Conservation (phyloP, 192 early-diverging fungal genomes). For the Anaeromyces robustus region DNA sequence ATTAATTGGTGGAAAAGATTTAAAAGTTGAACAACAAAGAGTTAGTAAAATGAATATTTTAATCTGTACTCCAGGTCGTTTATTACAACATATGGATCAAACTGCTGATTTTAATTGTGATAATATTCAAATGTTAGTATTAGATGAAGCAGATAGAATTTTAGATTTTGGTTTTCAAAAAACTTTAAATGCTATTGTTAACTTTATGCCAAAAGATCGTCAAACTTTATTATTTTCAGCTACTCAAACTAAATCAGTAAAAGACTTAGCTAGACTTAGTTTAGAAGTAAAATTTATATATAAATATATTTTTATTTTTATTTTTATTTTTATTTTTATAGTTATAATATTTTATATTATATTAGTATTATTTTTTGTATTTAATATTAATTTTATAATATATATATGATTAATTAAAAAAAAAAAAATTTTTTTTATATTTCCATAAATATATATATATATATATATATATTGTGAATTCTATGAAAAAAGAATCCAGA, state of each 20-base stretch:
- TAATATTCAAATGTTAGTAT: slow-evolving; percentile 54
- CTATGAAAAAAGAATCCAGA: slow-evolving; percentile 69
- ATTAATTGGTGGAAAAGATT: slow-evolving; percentile 87
- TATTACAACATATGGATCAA: slow-evolving; percentile 82
- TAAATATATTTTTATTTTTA: no score
- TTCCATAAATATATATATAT: no score
- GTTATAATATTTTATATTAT: no score
- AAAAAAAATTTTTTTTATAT: no score
- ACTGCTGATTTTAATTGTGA: slow-evolving; percentile 80
- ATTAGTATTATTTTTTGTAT: no score
- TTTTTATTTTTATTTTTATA: no score
- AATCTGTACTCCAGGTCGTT: slow-evolving; percentile 62
- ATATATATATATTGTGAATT: no score
- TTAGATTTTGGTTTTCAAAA: slow-evolving; percentile 77
- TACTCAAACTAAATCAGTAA: slow-evolving; percentile 91
- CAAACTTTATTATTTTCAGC: slow-evolving; percentile 95
- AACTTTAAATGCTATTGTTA: slow-evolving; percentile 65
- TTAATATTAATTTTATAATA: no score
- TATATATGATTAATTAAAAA: slow-evolving; percentile 5
- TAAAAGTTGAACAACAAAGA: slow-evolving; percentile 58
- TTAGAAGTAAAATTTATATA: slow-evolving; percentile 46
- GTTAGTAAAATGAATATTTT: slow-evolving; percentile 67
- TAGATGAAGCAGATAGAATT: slow-evolving; percentile 76
- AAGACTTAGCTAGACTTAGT: slow-evolving; percentile 81
- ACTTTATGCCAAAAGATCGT: slow-evolving; percentile 63